Evolutionary conservation across 805 yeast genomes (phyloP), one percentile per base, ranked within the genome.

Genomic region (Lachancea sp.): DNA sequence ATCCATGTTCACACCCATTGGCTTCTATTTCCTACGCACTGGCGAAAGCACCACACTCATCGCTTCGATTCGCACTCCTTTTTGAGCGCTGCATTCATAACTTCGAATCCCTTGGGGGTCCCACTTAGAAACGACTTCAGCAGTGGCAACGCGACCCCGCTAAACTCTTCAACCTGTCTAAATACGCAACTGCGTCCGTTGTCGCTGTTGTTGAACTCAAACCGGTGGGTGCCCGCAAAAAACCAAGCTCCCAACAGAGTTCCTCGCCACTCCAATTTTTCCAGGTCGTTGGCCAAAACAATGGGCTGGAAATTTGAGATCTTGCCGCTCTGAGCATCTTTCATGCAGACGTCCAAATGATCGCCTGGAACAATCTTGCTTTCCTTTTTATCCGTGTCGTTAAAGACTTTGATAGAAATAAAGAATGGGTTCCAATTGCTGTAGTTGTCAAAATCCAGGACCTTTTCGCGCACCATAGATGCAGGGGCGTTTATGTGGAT

Each of bases 361-460:
- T 25, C 32, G 24, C 39, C 39, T 5, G 31, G 39, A 24, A 18
- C 25, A 22, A 36, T 26, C 34, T 13, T n/a, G 34, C 20, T 15
- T n/a, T 17, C 12, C 17, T 5, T 7, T 18, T 26, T 21, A 7
- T 16, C 6, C 23, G 21, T 12, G 16, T 36, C 33, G 8, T 28
- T 19, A 15, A 26, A 11, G 9, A 36, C 26, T 15, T 8, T 5
- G 18, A 36, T 36, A 6, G 39, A 36, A 19, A 16, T 25, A 16
- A 36, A 36, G 20, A 36, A 36, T 9, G 39, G 39, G 24, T 36
- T 36, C 39, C 39, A 36, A 8, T 13, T 26, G 25, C 31, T 12
- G 19, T 36, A 30, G 11, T 17, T 17, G 19, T 19, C 29, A 17
- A 36, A 36, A 26, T 36, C 39, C 22, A 36, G 31, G 16, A 36